Conservation (phyloP, 108 stramenopile genomes). For the Cyclotella cryptica region DNA sequence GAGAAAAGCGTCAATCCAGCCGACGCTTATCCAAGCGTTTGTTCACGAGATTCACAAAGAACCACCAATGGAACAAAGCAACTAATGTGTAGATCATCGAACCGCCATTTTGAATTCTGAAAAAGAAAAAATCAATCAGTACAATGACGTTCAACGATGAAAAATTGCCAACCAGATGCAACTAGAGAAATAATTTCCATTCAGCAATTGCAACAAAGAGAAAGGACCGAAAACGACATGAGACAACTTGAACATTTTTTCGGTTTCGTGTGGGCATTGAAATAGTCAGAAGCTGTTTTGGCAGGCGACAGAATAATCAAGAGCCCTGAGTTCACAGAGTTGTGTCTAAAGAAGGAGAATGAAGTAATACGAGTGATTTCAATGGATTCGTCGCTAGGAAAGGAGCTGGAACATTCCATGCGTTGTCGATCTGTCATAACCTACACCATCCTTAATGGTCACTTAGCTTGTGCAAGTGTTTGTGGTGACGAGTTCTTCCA, state of each 20-base stretch:
- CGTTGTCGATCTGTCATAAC: conserved; percentile 19
- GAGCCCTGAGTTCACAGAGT: conserved; percentile 22
- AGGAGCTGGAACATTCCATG: conserved; percentile 29
- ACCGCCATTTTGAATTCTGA: neutral
- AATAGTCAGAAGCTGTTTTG: conserved; percentile 13
- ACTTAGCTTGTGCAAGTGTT: conserved; percentile 4
- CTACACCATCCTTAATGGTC: conserved; percentile 38
- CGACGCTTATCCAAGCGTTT: neutral
- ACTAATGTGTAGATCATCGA: neutral
- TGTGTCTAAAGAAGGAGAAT: conserved; percentile 32
- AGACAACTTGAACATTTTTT: conserved; percentile 11
- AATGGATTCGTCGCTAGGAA: conserved; percentile 2
- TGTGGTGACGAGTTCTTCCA: conserved; percentile 24
- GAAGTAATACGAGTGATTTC: conserved; percentile 21
- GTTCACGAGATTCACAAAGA: neutral
- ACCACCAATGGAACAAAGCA: neutral
- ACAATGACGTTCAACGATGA: conserved; percentile 2
- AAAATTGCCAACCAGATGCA: conserved; percentile 15
- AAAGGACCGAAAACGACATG: conserved; percentile 8
- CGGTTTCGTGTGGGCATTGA: conserved; percentile 24
- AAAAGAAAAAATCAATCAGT: neutral
- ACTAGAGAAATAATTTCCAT: conserved; percentile 6
- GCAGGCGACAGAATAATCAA: conserved; percentile 7
- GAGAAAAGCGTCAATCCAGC: conserved; percentile 30
- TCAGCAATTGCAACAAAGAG: conserved; percentile 26